Percentiles rank a stretch among this genome's conserved stretches.
phyloP scores from a whole-genome alignment of 768 basidiomycete genomes.

The Pholiota conissans region DNA sequence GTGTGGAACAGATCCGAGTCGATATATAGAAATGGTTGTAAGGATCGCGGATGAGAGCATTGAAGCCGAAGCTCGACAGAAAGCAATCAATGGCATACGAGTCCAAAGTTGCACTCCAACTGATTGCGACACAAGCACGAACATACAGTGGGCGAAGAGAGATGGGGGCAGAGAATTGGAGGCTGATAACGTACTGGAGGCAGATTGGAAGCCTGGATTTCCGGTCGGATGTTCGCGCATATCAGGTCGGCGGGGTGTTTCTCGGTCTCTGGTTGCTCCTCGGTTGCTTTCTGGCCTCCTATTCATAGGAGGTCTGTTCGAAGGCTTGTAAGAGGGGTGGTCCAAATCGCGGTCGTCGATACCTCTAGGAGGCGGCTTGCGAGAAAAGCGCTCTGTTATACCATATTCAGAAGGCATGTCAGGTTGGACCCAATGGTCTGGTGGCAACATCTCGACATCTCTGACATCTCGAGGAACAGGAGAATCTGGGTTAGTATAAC shows the following conservation, averaged over 20 bases:
- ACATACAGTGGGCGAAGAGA: constrained; percentile 18
- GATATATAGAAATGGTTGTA: constrained; percentile 27
- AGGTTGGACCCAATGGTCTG: constrained; percentile 21
- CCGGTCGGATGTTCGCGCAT: constrained; percentile 28
- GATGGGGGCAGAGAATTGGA: constrained; percentile 44
- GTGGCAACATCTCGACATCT: constrained; percentile 22
- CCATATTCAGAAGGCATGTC: constrained; percentile 19
- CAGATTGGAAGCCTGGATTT: constrained; percentile 33
- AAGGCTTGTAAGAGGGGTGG: constrained; percentile 16
- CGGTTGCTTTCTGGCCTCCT: constrained; percentile 26
- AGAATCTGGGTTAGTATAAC: constrained; percentile 30
- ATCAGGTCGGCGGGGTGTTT: constrained; percentile 23
- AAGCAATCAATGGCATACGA: constrained; percentile 18
- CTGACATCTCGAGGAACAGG: constrained; percentile 26
- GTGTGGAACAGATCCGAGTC: constrained; percentile 35
- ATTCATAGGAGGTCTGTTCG: constrained; percentile 14
- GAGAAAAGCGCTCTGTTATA: constrained; percentile 20
- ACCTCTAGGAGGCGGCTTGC: constrained; percentile 16
- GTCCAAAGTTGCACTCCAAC: constrained; percentile 24
- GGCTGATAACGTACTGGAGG: constrained; percentile 67
- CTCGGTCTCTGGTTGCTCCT: constrained; percentile 29
- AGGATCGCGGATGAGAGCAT: constrained; percentile 17
- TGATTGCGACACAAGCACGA: constrained; percentile 20
- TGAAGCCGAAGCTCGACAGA: constrained; percentile 21
- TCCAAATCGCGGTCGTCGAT: constrained; percentile 10